Conservation (phyloP, 2,329 filamentous ascomycete genomes). For the Paracoccidioides brasiliensis region DNA sequence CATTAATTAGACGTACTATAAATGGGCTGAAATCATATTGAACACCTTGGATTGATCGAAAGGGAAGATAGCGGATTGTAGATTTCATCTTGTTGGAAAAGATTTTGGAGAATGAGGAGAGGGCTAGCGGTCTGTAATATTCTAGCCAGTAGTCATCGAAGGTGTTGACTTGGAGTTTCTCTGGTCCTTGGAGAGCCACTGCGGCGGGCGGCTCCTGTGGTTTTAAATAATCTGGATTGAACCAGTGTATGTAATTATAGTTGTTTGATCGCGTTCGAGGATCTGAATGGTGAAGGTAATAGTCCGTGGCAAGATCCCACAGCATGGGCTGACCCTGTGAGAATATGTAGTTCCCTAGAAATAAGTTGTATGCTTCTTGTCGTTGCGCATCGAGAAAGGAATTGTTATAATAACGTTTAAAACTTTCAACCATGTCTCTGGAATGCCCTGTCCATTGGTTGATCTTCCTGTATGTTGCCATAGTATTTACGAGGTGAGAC, state of each 20-base stretch:
- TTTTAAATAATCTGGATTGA: slow-evolving; percentile 58
- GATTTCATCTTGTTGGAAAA: slow-evolving; percentile 89
- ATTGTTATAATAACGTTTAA: slow-evolving; percentile 98
- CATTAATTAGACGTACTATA: slow-evolving; percentile 49
- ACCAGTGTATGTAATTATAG: slow-evolving; percentile 82
- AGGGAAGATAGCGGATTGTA: slow-evolving; percentile 68
- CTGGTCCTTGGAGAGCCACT: slow-evolving; percentile 10
- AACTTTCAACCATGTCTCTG: slow-evolving; percentile 96
- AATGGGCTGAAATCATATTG: slow-evolving; percentile 83
- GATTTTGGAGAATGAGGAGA: slow-evolving; percentile 84
- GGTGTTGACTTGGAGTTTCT: slow-evolving; percentile 33
- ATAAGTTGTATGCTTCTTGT: slow-evolving; percentile 95
- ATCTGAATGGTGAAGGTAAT: slow-evolving; percentile 85
- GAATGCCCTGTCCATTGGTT: slow-evolving; percentile 98
- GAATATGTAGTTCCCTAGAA: slow-evolving; percentile 91
- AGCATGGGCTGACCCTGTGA: slow-evolving; percentile 80
- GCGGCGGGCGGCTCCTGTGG: slow-evolving; percentile 45
- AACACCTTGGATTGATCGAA: slow-evolving; percentile 53
- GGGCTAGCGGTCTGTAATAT: slow-evolving; percentile 77
- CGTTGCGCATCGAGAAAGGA: slow-evolving; percentile 95
- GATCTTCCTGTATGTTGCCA: slow-evolving; percentile 98
- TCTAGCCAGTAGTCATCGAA: slow-evolving; percentile 97
- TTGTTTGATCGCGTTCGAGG: slow-evolving; percentile 58
- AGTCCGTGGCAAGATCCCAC: slow-evolving; percentile 90
- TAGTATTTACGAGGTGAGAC: slow-evolving; percentile 94